phyloP scores from a whole-genome alignment of 1,284 basidiomycete genomes.

The Xanthoconium separans region DNA sequence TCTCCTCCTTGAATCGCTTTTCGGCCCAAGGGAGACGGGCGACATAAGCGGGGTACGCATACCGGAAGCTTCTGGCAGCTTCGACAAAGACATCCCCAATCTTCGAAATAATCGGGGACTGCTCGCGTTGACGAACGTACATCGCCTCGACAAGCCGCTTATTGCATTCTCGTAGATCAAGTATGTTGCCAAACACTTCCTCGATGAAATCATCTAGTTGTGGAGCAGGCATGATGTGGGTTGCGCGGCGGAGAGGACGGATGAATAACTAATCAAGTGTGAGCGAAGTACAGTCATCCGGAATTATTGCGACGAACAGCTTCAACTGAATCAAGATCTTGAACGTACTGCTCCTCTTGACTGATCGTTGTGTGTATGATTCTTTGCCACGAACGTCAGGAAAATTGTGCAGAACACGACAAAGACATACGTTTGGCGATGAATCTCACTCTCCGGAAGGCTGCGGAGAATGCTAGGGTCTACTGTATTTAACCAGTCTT shows the following conservation, averaged over 20 bases:
- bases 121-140: conserved; percentile 86
- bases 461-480: conserved; percentile 65
- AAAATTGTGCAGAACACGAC: not conserved
- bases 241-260: conserved; percentile 65
- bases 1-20: conserved; percentile 81
- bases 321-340: conserved; percentile 86
- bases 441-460: conserved; percentile 76
- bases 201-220: conserved; percentile 81
- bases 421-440: conserved; percentile 71
- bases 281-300: not conserved
- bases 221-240: conserved; percentile 68
- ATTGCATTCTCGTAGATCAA: conserved; percentile 82
- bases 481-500: conserved; percentile 79
- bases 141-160: conserved; percentile 80
- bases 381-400: conserved; percentile 35
- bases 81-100: conserved; percentile 92
- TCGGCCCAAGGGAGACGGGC: conserved; percentile 86
- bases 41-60: conserved; percentile 84
- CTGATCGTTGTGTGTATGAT: conserved; percentile 91
- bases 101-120: conserved; percentile 77
- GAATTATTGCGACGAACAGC: conserved; percentile 41
- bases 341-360: conserved; percentile 89
- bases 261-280: conserved; percentile 63
- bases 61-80: conserved; percentile 85
- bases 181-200: conserved; percentile 85